Percentiles rank a stretch among this genome's conserved stretches.
phyloP scores from a whole-genome alignment of 495 filamentous ascomycete genomes.

The Parathielavia appendiculata region DNA sequence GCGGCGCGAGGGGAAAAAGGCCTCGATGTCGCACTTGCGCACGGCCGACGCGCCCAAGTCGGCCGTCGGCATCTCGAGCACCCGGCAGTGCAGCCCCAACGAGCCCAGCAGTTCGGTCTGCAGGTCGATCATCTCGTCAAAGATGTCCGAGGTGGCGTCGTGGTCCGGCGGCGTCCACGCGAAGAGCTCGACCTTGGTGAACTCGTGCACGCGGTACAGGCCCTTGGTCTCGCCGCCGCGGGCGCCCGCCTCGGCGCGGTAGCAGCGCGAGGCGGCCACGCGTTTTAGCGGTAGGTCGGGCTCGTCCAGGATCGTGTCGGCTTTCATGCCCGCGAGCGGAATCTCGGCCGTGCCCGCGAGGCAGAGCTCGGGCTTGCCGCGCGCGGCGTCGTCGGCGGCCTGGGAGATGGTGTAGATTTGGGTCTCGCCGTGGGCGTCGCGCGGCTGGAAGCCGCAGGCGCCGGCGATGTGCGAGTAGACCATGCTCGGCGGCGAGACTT shows the following conservation, averaged over 20 bases:
- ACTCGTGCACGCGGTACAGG: slow-evolving; percentile 97
- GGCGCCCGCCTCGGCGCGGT: slow-evolving; percentile 88
- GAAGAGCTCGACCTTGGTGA: slow-evolving; percentile 97
- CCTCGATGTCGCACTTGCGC: slow-evolving; percentile 89
- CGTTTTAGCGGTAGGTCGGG: slow-evolving; percentile 59
- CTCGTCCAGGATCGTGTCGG: slow-evolving; percentile 57
- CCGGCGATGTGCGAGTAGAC: slow-evolving; percentile 87
- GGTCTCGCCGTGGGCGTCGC: slow-evolving; percentile 84
- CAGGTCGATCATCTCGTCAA: slow-evolving; percentile 76
- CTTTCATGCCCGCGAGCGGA: slow-evolving; percentile 85
- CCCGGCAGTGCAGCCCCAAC: slow-evolving; percentile 76
- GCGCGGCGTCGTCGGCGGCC: slow-evolving; percentile 49
- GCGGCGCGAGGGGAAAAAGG: slow-evolving; percentile 79
- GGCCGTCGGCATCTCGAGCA: slow-evolving; percentile 84
- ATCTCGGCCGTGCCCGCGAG: slow-evolving; percentile 92
- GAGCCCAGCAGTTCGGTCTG: slow-evolving; percentile 75
- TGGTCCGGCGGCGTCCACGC: slow-evolving; percentile 63
- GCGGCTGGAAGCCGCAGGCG: slow-evolving; percentile 88
- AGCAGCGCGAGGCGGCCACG: slow-evolving; percentile 81
- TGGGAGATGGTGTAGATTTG: slow-evolving; percentile 80
- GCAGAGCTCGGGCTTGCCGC: slow-evolving; percentile 59
- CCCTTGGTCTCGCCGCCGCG: slow-evolving; percentile 88
- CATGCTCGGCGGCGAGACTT: slow-evolving; percentile 78
- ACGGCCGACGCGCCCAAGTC: slow-evolving; percentile 85
- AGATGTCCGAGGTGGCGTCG: slow-evolving; percentile 50